Conservation (phyloP, 352 stramenopile species). For the Phytopythium helicoides region DNA sequence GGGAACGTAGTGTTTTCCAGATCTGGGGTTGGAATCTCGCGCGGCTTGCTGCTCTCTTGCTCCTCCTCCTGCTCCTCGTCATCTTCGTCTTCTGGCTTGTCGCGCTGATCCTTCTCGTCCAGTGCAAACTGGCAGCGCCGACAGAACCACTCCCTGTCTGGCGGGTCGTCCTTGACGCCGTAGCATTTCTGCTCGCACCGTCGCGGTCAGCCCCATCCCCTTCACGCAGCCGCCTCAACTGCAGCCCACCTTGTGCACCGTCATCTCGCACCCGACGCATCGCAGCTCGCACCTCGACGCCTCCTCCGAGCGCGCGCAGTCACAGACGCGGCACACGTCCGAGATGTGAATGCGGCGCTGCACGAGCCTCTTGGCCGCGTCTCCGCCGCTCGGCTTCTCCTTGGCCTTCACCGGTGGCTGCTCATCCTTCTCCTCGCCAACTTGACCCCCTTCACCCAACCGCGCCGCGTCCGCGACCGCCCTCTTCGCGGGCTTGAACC, state of each 20-base stretch:
- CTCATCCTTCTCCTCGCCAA: too few relatives aligned
- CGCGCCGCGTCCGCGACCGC: background rate
- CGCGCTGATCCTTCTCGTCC: slow-evolving; percentile 26
- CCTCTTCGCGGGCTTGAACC: slow-evolving; percentile 43
- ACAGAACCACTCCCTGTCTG: slow-evolving; percentile 51
- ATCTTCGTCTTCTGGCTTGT: slow-evolving; percentile 5
- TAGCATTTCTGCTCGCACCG: slow-evolving; percentile 41
- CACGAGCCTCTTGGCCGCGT: slow-evolving; percentile 41
- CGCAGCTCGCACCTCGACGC: slow-evolving; percentile 53
- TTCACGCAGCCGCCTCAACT: too few relatives aligned
- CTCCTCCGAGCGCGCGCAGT: slow-evolving; percentile 47
- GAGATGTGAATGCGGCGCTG: slow-evolving; percentile 72
- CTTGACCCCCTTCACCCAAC: too few relatives aligned
- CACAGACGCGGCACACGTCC: slow-evolving; percentile 65
- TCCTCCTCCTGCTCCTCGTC: slow-evolving; percentile 1
- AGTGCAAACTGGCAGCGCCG: slow-evolving; percentile 51
- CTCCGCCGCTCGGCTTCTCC: slow-evolving; percentile 6
- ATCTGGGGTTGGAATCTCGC: background rate
- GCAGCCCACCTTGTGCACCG: slow-evolving; percentile 67
- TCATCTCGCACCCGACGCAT: slow-evolving; percentile 64
- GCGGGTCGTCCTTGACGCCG: slow-evolving; percentile 34
- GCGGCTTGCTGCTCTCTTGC: background rate
- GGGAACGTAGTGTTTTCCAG: slow-evolving; percentile 22
- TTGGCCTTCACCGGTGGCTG: slow-evolving; percentile 9
- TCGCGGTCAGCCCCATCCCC: background rate